These are phyloP conservation scores for Fistulinella cinereoalba DNA, from an alignment of 1,284 basidiomycete genomes.

Conservation along the genomic window DNA sequence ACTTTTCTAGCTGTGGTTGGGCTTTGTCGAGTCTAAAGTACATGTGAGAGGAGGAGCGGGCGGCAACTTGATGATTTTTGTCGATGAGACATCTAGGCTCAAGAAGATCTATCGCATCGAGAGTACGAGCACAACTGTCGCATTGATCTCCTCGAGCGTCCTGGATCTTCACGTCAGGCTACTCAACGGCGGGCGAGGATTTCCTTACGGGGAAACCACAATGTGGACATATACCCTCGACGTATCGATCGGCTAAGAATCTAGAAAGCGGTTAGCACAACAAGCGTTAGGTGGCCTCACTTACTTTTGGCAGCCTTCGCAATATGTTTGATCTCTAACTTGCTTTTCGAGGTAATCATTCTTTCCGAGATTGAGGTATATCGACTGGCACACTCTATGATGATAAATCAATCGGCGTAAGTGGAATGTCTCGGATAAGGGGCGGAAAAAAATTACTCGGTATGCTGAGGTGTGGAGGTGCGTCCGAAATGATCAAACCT, in stretches of 20 bases:
- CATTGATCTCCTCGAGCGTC: slow-evolving; percentile 99
- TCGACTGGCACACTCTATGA: slow-evolving; percentile 81
- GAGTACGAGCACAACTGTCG: slow-evolving; percentile 89
- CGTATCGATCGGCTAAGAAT: slow-evolving; percentile 93
- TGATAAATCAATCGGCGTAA: slow-evolving; percentile 4
- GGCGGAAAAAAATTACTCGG: slow-evolving; percentile 59
- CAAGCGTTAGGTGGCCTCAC: slow-evolving; percentile 14
- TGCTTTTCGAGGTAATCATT: slow-evolving; percentile 78
- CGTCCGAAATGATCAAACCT: slow-evolving; percentile 98
- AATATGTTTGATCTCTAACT: slow-evolving; percentile 89
- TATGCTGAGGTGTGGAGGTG: slow-evolving; percentile 89
- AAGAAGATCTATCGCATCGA: slow-evolving; percentile 91
- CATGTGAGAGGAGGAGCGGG: slow-evolving; percentile 87
- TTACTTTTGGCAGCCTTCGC: slow-evolving; percentile 84
- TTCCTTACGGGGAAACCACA: slow-evolving; percentile 73
- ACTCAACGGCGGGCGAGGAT: background rate
- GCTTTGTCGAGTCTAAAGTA: slow-evolving; percentile 86
- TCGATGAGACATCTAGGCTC: slow-evolving; percentile 94
- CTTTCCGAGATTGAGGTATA: slow-evolving; percentile 81
- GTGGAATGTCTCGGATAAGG: background rate
- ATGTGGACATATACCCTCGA: slow-evolving; percentile 91
- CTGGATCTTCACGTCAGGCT: slow-evolving; percentile 36
- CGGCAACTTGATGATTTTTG: slow-evolving; percentile 74
- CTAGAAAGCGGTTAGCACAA: slow-evolving; percentile 37
- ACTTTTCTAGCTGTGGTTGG: slow-evolving; percentile 84